Base-by-base conservation (phyloP, 2,329 filamentous ascomycete genomes). In the Botrytis galanthina region DNA sequence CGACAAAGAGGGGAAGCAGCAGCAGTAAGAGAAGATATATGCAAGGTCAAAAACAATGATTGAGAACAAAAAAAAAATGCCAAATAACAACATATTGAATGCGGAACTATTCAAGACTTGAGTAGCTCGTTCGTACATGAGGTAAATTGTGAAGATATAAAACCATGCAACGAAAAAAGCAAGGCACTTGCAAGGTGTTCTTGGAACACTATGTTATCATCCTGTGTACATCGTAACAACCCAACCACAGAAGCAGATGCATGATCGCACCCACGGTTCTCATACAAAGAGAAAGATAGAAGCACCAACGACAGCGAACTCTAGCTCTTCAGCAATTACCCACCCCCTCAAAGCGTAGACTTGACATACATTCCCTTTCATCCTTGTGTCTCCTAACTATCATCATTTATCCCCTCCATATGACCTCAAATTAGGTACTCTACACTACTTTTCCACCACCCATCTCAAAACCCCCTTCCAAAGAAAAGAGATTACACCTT, bases 331-430 rank as follows among this genome's bases (percentile, higher is more conserved):
- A 16, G 1, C 2, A 29, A 16, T 3, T 16, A 54, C 2, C 0
- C n/a, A 7, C 6, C 51, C n/a, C 51, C 12, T 16, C 12, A 18
- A 29, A 54, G 12, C 14, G 14, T 29, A 8, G 14, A 54, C 6
- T 54, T n/a, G 48, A 51, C 22, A 3, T 18, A 2, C 0, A 16
- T 18, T 14, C 7, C 8, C 12, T 14, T 54, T 1, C 48, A n/a
- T 54, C 48, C 0, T 3, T 0, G 4, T 3, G 0, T 14, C 26
- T 7, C 0, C 12, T 10, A 54, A 4, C 26, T 0, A 7, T 7
- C 48, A 54, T 54, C 48, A n/a, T n/a, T 7, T n/a, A 5, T n/a
- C 20, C 4, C 4, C 26, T 12, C 6, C 26, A 51, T 14, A 0
- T n/a, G n/a, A 14, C 48, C 48, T 51, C 48, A n/a, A 1, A 51